Evolutionary conservation across 2,329 filamentous ascomycete species (phyloP).

Genomic region (Grosmannia huntii): DNA sequence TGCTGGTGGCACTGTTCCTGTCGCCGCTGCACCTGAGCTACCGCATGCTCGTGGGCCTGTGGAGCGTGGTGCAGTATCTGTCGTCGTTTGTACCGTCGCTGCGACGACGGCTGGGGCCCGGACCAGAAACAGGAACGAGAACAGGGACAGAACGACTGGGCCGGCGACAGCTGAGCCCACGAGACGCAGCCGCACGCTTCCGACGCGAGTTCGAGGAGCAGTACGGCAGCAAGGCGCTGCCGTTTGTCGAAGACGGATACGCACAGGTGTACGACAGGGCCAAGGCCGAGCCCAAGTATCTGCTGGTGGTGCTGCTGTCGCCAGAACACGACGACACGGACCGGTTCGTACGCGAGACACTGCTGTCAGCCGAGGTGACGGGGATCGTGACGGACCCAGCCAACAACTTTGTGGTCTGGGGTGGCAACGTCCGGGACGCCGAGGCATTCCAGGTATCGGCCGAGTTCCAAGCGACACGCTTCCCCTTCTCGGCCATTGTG

Average conservation of each 20-base stretch:
- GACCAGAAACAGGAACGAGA: constrained; percentile 37
- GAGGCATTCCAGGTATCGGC: constrained; percentile 90
- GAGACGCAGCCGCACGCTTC: constrained; percentile 80
- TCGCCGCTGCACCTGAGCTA: constrained; percentile 72
- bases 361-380: constrained; percentile 63
- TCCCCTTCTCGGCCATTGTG: constrained; percentile 76
- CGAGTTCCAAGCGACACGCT: constrained; percentile 80
- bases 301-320: constrained; percentile 78
- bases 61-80: constrained; percentile 63
- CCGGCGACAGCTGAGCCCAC: constrained; percentile 62
- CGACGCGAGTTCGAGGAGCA: constrained; percentile 92
- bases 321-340: constrained; percentile 91
- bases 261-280: constrained; percentile 82
- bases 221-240: constrained; percentile 59
- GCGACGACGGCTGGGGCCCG: constrained; percentile 16
- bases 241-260: constrained; percentile 80
- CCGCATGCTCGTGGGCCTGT: constrained; percentile 52
- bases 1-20: constrained; percentile 66
- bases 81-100: constrained; percentile 62
- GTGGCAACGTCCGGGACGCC: constrained; percentile 80
- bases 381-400: constrained; percentile 59
- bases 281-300: constrained; percentile 81
- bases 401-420: constrained; percentile 82
- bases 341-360: constrained; percentile 67
- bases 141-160: neutral